phyloP scores from a whole-genome alignment of 1,139 yeast genomes.

The Sugiyamaella sp. region DNA sequence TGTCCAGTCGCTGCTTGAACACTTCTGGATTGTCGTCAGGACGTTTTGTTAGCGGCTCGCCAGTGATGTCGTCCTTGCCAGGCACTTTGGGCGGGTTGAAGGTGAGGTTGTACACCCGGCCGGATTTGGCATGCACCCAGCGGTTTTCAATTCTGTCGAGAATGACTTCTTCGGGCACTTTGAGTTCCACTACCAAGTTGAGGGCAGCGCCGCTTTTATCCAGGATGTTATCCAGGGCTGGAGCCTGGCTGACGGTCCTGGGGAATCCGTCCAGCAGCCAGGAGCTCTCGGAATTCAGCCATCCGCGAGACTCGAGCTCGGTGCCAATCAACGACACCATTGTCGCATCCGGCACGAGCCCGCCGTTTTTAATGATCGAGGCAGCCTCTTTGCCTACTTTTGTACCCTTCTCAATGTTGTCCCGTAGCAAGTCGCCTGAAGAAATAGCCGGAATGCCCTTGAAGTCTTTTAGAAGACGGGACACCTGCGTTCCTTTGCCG shows the following conservation, averaged over 20 bases:
- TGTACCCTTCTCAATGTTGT: constrained; percentile 61
- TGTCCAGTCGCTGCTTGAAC: constrained; percentile 65
- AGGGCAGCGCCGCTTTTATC: constrained; percentile 47
- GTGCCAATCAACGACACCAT: constrained; percentile 62
- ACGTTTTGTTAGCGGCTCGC: constrained; percentile 78
- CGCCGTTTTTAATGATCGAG: constrained; percentile 60
- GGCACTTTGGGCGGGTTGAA: constrained; percentile 87
- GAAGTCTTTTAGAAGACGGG: constrained; percentile 59
- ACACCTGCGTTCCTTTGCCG: constrained; percentile 89
- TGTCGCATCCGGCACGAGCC: constrained; percentile 69
- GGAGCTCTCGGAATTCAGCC: constrained; percentile 52
- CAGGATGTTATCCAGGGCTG: constrained; percentile 55
- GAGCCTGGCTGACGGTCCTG: constrained; percentile 74
- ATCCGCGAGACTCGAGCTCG: constrained; percentile 50
- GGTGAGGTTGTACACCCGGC: constrained; percentile 80
- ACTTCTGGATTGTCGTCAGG: constrained; percentile 77
- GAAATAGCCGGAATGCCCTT: constrained; percentile 56
- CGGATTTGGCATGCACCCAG: constrained; percentile 83
- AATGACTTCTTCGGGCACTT: constrained; percentile 80
- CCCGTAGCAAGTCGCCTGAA: constrained; percentile 81
- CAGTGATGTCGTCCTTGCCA: constrained; percentile 84
- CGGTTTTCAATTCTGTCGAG: constrained; percentile 80
- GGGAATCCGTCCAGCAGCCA: constrained; percentile 96
- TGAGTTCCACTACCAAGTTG: constrained; percentile 78
- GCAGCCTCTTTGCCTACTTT: constrained; percentile 62